Conservation (phyloP, 2,329 filamentous ascomycete genomes). For the Curvularia sp. region DNA sequence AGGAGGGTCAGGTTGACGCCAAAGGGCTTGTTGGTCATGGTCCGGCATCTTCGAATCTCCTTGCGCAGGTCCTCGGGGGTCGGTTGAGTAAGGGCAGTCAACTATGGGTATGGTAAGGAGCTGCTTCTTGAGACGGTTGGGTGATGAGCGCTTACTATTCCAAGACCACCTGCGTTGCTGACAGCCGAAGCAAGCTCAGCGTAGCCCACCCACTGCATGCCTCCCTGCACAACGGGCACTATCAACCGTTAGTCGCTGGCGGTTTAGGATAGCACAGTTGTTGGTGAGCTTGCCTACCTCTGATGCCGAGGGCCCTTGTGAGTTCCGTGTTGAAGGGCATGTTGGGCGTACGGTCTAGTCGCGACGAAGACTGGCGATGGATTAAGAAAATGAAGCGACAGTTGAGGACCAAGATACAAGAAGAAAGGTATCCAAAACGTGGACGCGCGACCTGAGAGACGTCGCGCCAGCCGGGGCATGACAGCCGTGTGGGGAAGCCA, state of each 20-base stretch:
- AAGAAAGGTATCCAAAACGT: conserved; percentile 15
- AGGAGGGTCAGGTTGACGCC: conserved; percentile 95
- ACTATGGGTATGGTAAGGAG: conserved; percentile 43
- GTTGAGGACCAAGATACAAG: not conserved
- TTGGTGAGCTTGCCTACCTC: conserved; percentile 41
- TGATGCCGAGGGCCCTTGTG: conserved; percentile 67
- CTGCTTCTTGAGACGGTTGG: not conserved
- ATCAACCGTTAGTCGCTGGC: conserved; percentile 53
- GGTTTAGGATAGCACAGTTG: not conserved
- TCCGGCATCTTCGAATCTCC: conserved; percentile 87
- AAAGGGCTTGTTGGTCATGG: conserved; percentile 81
- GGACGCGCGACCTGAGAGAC: conserved; percentile 16
- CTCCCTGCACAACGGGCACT: conserved; percentile 85
- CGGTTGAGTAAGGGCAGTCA: conserved; percentile 91
- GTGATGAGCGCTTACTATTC: conserved; percentile 59
- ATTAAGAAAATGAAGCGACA: not conserved
- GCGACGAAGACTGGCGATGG: not conserved
- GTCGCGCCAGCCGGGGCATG: conserved; percentile 25
- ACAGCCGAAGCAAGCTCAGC: conserved; percentile 79
- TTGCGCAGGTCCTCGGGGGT: conserved; percentile 89
- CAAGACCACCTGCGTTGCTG: conserved; percentile 72
- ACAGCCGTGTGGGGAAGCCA: conserved; percentile 36
- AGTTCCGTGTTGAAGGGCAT: conserved; percentile 72
- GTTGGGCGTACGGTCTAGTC: conserved; percentile 7
- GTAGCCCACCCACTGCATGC: conserved; percentile 87